Conservation (phyloP, 1,284 basidiomycete genomes). For the Leucoagaricus sp. region DNA sequence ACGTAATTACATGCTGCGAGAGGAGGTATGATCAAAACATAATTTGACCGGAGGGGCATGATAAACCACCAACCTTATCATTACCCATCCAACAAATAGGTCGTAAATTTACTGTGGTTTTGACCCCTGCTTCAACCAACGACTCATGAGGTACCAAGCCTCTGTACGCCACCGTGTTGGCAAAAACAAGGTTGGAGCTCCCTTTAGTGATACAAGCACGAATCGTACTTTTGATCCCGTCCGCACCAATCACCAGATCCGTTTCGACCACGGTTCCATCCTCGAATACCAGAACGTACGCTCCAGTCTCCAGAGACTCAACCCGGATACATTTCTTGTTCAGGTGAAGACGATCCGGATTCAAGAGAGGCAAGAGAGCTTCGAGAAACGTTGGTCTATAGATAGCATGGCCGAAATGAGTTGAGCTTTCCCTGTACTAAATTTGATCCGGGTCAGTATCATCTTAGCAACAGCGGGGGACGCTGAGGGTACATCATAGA, state of each 20-base stretch:
- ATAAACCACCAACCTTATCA: constrained; percentile 36
- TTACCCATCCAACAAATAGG: constrained; percentile 44
- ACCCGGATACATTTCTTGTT: constrained; percentile 49
- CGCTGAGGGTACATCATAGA: constrained; percentile 56
- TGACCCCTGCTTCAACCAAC: constrained; percentile 41
- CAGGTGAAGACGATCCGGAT: constrained; percentile 45
- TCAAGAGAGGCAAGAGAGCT: constrained; percentile 46
- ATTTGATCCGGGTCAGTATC: background rate
- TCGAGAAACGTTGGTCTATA: constrained; percentile 49
- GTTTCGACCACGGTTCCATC: constrained; percentile 48
- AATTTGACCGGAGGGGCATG: background rate
- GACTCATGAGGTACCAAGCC: constrained; percentile 40
- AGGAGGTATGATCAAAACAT: too few species aligned
- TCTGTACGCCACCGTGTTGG: constrained; percentile 49
- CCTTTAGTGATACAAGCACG: constrained; percentile 38
- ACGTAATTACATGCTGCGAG: constrained; percentile 55
- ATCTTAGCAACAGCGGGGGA: too few species aligned
- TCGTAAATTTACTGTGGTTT: constrained; percentile 35
- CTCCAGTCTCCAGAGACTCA: constrained; percentile 26
- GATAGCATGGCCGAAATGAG: constrained; percentile 42
- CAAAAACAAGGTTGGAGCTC: constrained; percentile 36
- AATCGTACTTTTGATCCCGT: constrained; percentile 51
- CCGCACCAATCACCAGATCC: constrained; percentile 55
- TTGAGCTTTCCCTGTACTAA: constrained; percentile 38
- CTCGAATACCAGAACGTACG: constrained; percentile 41